Conservation (phyloP, 1,284 basidiomycete genomes). For the Ceratobasidium sp. region DNA sequence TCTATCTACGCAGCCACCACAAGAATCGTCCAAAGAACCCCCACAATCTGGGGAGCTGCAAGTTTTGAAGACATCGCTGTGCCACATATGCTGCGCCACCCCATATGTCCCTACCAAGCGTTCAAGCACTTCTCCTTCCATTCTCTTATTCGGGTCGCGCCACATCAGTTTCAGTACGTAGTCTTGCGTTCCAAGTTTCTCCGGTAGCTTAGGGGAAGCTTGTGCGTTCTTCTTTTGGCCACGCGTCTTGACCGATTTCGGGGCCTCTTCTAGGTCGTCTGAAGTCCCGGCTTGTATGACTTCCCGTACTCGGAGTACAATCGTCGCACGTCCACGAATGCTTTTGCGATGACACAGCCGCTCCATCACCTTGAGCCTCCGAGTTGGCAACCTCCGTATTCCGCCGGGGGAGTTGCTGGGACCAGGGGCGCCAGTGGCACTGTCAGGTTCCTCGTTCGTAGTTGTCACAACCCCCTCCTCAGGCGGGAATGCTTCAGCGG, state of each 20-base stretch:
- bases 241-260: not conserved
- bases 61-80: not conserved
- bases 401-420: not conserved
- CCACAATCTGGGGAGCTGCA: not conserved
- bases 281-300: not conserved
- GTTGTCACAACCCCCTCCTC: no score
- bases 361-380: conserved; percentile 26
- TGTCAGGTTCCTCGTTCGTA: no score
- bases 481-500: not conserved
- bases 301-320: conserved; percentile 19
- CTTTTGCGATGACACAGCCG: conserved; percentile 23
- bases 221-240: not conserved
- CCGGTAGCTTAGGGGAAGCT: not conserved
- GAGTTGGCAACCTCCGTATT: not conserved
- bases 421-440: no score
- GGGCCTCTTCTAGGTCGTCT: not conserved
- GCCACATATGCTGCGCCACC: conserved; percentile 15
- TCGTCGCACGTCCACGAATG: conserved; percentile 26
- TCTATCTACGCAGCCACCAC: not conserved
- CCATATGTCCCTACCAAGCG: conserved; percentile 8
- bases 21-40: not conserved
- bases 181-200: not conserved
- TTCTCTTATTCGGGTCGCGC: not conserved
- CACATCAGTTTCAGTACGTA: conserved; percentile 42
- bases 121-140: conserved; percentile 34